Evolutionary conservation across 1,139 yeast genomes (phyloP), one percentile per base, ranked within the genome.

Genomic region (Hemisphaericaspora lyxosophila): DNA sequence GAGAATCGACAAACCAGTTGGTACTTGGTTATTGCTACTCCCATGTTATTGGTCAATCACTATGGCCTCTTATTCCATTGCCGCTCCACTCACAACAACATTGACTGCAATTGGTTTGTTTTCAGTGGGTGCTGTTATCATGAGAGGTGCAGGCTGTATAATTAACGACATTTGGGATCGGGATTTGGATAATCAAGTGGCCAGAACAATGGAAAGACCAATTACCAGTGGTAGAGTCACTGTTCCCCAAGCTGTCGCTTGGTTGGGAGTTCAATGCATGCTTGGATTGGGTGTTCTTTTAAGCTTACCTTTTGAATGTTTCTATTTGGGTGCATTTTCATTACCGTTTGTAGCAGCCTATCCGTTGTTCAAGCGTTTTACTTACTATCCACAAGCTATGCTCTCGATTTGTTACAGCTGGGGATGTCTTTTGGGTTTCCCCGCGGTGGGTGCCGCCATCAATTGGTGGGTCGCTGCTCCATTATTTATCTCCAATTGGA

Each of bases 81-180:
- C 75, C 1, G 95, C 96, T 0, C 82, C 96, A 0, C 39, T 86
- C 3, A 51, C 78, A 0, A 73, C 82, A 1, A 80, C 90, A 0
- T 43, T 74, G 0, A 71, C 74, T 47, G 85, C 82, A 49, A 56
- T 84, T 27, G 69, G 73, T 0, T 65, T 90, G 19, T 92, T 90
- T 54, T 80, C 92, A 1, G 67, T 82, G 3, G 99, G 99, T 9
- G 79, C 97, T 0, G 55, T 90, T 28, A 72, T 90, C 12, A 92
- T 94, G 96, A 77, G 99, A 60, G 97, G 97, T 27, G 97, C 97
- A 2, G 99, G 98, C 0, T 94, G 99, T 58, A 90, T 96, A 1
- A 83, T 94, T 41, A 94, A 94, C 55, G 99, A 94, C 59, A 69
- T 90, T 38, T 68, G 83, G 57, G 99, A 94, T 57, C 70, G 90